Base-by-base conservation (phyloP, 371 early-diverging fungal species). In the Capillidium heterosporum region DNA sequence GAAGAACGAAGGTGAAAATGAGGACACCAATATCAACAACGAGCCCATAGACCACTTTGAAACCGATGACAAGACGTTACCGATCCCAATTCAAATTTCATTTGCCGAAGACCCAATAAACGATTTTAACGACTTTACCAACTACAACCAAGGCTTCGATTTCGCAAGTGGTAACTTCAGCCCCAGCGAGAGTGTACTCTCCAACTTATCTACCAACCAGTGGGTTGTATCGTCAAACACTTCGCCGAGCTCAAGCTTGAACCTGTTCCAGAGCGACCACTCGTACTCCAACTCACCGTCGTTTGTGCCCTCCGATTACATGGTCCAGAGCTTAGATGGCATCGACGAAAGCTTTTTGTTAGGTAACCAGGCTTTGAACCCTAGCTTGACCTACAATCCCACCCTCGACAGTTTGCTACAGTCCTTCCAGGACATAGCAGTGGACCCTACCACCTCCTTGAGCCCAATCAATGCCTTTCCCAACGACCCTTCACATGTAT, bases 41-140 rank as follows among this genome's bases (percentile, higher is more conserved):
- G 28, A 49, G 3, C 4, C 2, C 3, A 5, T 2, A 13, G 28
- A 24, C 5, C 19, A 49, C 26, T 24, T 15, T 27, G 31, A 24
- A 5, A 19, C 15, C 50, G 29, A 53, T 39, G 35, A 29, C 23
- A 39, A 32, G 4, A 27, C 31, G 10, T 27, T 21, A 24, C 41
- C 41, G 10, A 53, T 53, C 10, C 53, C 53, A 27, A 53, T 53
- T 17, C 7, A 39, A 19, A 39, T 53, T 32, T 53, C 53, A 11
- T 53, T 17, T 35, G 41, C 53, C 13, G 39, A 53, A 13, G 39
- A 44, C 19, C 15, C 17, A 19, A 19, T 7, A 10, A 44, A 19
- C 35, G 13, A 35, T 35, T 35, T 35, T 13, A 35, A 35, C 13
- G 35, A 35, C 13, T 35, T 7, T 13, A 35, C 35, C 13, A 35